Evolutionary conservation across 202 grass and related monocot genomes (phyloP), one percentile per base, ranked within the genome.

Genomic region (Setaria viridis): DNA sequence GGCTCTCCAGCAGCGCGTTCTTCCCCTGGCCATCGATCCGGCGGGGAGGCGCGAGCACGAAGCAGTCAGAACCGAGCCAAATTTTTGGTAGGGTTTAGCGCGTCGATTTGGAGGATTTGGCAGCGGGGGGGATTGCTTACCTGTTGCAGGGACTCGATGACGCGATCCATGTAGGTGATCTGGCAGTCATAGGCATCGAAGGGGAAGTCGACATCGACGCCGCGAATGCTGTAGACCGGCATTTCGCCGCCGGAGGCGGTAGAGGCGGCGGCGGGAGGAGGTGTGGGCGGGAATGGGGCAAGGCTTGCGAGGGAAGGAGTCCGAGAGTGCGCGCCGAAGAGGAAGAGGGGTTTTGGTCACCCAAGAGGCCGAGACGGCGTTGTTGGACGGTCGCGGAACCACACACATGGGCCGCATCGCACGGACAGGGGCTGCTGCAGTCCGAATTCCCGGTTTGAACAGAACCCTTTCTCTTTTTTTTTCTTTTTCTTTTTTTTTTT

Each of bases 1-100:
- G 96, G 45, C 96, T 99, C 86, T 99, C 96, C 48, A 99, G 82
- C 71, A 95, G 87, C 72, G 96, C 96, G 86, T 99, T 99, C 47
- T 90, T 91, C 43, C 93, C 89, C 91, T 98, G 71, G 0, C 15
- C 71, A 83, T 84, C 64, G 48, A 82, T 73, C 25, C 75, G 69
- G 25, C 55, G 64, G 72, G 43, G 62, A 16, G 56, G 42, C 64
- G 49, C 63, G 14, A 62, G 76, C 30, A 11, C 67, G n/a, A 11
- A 45, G 29, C 34, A 72, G 9, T 90, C 72, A 79, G 25, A 82
- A 76, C 29, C 39, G 34, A 58, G 62, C 13, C 34, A 72, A 72
- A 16, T 19, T 70, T 77, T 20, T 25, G 49, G 34, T 82, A 90
- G 77, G 86, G 77, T 89, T 74, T 42, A 51, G 55, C 12, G 19